These are phyloP conservation scores for Epichloe amarillans DNA, from an alignment of 2,329 filamentous ascomycete genomes.

Conservation along the genomic window DNA sequence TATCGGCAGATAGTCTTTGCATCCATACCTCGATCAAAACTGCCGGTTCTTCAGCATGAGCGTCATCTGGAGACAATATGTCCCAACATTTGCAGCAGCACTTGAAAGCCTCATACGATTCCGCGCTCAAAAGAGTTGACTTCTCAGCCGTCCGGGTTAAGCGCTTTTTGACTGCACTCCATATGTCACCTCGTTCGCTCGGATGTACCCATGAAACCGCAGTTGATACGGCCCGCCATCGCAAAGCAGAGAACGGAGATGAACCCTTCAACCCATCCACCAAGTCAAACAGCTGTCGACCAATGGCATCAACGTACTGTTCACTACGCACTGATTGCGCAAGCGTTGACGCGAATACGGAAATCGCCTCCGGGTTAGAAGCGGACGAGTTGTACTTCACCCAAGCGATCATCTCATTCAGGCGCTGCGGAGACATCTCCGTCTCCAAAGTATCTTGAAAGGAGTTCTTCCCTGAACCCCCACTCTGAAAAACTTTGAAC, in stretches of 20 bases:
- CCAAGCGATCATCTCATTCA: conserved; percentile 31
- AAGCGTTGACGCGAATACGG: conserved; percentile 30
- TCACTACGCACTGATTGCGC: conserved; percentile 28
- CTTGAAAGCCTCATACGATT: conserved; percentile 28
- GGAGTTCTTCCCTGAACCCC: conserved; percentile 7
- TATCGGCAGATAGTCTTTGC: conserved; percentile 18
- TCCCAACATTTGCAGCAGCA: conserved; percentile 26
- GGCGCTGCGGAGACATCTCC: conserved; percentile 31
- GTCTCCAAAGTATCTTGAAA: conserved; percentile 23
- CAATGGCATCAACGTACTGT: conserved; percentile 28
- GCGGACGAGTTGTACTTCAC: conserved; percentile 22
- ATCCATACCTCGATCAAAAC: conserved; percentile 21
- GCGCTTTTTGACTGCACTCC: conserved; percentile 19
- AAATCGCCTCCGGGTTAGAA: conserved; percentile 18
- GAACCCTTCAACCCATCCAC: conserved; percentile 18
- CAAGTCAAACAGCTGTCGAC: conserved; percentile 24
- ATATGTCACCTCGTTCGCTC: conserved; percentile 18
- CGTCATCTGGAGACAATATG: conserved; percentile 23
- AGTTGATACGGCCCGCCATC: conserved; percentile 26
- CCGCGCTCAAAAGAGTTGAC: conserved; percentile 18
- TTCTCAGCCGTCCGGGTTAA: conserved; percentile 21
- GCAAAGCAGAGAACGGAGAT: conserved; percentile 20
- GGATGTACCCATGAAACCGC: conserved; percentile 22
- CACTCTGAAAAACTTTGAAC: conserved; percentile 15
- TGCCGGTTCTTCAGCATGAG: conserved; percentile 16